Conservation (phyloP, 202 grass and related monocot species). For the Zoysia matrella region DNA sequence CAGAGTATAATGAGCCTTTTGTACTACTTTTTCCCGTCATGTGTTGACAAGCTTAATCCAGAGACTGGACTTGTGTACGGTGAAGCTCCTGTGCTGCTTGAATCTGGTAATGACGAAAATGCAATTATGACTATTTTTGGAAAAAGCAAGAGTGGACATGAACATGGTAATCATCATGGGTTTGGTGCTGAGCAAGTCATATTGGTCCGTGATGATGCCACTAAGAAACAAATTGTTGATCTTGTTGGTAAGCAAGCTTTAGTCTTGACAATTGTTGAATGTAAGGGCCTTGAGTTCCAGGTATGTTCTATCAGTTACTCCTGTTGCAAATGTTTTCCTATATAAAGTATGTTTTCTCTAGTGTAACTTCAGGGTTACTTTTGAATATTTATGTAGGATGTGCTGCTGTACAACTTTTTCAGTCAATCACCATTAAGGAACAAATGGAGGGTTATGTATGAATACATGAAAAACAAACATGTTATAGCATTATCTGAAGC, state of each 20-base stretch:
- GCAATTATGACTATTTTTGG: constrained; percentile 88
- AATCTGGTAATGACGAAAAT: constrained; percentile 80
- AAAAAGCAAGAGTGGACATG: constrained; percentile 37
- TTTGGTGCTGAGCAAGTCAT: constrained; percentile 95
- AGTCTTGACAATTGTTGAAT: constrained; percentile 90
- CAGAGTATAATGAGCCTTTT: constrained; percentile 84
- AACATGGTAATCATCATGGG: constrained; percentile 37
- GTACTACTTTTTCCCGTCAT: constrained; percentile 77
- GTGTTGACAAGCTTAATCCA: constrained; percentile 74
- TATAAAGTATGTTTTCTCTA: neutral
- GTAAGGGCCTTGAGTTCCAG: constrained; percentile 94
- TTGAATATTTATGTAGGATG: constrained; percentile 59
- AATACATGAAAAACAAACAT: constrained; percentile 62
- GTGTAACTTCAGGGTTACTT: neutral
- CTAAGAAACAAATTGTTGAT: constrained; percentile 69
- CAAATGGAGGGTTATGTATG: constrained; percentile 87
- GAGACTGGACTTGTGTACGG: constrained; percentile 86
- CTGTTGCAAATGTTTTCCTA: neutral
- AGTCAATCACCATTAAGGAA: constrained; percentile 68
- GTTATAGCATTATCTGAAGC: constrained; percentile 47
- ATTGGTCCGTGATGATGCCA: constrained; percentile 71
- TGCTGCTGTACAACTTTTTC: constrained; percentile 89
- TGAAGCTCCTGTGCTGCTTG: constrained; percentile 83
- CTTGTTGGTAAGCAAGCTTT: constrained; percentile 78
- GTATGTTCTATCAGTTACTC: constrained; percentile 43